Evolutionary conservation across 1,139 yeast genomes (phyloP), one percentile per base, ranked within the genome.

Genomic region (Pichia sp.): DNA sequence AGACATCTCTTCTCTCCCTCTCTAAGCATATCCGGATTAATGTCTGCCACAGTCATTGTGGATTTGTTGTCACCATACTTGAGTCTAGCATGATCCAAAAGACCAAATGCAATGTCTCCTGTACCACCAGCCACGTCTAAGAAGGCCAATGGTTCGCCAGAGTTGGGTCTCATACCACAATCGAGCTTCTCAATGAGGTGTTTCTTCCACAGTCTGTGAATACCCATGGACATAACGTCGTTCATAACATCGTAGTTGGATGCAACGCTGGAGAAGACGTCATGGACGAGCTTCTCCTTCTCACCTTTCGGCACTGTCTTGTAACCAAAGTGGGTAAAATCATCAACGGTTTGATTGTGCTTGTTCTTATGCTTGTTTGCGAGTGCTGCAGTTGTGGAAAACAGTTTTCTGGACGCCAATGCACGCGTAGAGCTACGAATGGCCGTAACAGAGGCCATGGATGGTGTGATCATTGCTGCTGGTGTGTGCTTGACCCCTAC

Each of bases 71-170:
- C 99, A 36, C 83, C 80, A 57, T 77, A 86, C 47, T 77, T 76
- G 33, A 69, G 63, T 46, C 83, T 79, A 10, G 97, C 97, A 57
- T 91, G 95, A 51, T 88, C 96, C 46, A 91, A 66, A 44, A 93
- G 71, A 6, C 98, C 93, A 63, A 87, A 87, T 1, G 98, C 98
- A 61, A 91, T 88, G 57, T 91, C 99, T 32, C 98, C 99, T 13
- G 97, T 87, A 22, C 99, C 99, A 40, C 98, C 99, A 26, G 98
- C 99, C 38, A 93, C 97, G 61, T 91, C 99, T 45, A 91, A 69
- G 53, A 91, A 88, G 45, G 79, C 76, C 54, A 91, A 67, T 2
- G 96, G 96, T 48, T 77, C 72, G 29, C 55, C 56, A 3, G 63
- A 59, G 30, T 91, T 94, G 5, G 95, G 88, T 54, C 97, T 75